Base-by-base conservation (phyloP, 208 protist genomes). In the Trypanosoma grayi region DNA sequence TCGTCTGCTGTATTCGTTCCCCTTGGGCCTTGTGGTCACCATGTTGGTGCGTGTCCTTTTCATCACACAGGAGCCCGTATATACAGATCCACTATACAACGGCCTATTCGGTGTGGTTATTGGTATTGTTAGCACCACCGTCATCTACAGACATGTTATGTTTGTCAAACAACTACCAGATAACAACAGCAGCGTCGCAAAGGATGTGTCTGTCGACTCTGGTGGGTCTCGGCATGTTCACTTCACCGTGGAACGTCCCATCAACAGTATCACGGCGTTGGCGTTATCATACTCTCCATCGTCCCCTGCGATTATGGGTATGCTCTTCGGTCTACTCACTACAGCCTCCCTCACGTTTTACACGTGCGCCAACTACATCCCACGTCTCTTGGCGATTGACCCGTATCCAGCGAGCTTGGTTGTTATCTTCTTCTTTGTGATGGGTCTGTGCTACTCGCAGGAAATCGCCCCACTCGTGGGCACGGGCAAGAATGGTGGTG, bases 41-140 rank as follows among this genome's bases (percentile, higher is more conserved):
- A 92, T 92, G 85, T 67, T 92, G 4, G 70, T 89, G 44, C 85
- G 85, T 45, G 74, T 92, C 18, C 45, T 81, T 24, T 77, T 82
- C 60, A 56, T 83, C 6, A 74, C 79, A 44, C 48, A 73, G 16
- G 70, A 78, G 4, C 85, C 85, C 33, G 41, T 92, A 31, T 87
- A 75, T 73, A 70, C 73, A 0, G 65, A 81, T 37, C 73, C 85
- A 4, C 63, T 85, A 31, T 90, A 90, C 69, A 60, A 58, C 22
- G 65, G 61, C 25, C 47, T 86, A 25, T 83, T 84, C 64, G 81
- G 85, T 57, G 70, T 92, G 25, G 47, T 83, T 30, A 50, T 86
- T 11, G 85, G 85, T 43, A 36, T 87, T 44, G 37, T 45, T 31
- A 90, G 74, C 64, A 84, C 79, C 41, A 74, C 70, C 20, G 57